Base-by-base conservation (phyloP, 2,329 filamentous ascomycete species). In the Ophiostoma quercus region DNA sequence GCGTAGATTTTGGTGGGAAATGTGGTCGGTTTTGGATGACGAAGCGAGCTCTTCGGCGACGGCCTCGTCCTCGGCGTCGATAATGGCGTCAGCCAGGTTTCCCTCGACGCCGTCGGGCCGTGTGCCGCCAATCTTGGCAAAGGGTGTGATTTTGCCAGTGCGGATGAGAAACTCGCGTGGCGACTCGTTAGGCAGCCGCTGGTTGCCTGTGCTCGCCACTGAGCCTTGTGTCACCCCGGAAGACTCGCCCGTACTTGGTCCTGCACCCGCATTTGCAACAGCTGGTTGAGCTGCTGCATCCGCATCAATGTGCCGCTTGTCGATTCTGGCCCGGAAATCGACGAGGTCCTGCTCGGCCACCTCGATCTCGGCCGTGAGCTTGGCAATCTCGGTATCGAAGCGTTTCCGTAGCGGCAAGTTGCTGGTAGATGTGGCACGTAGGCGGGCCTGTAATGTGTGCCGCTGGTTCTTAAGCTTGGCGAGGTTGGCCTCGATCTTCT, bases 121-220 rank as follows among this genome's bases (percentile, higher is more conserved):
- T n/a, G 86, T 84, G 16, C 87, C 84, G 34, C 88, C 88, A 74
- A 96, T 86, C 73, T 90, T 91, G 8, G 93, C 91, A 76, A 99
- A 99, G 0, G 95, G 95, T 0, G 95, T 99, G 74, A 99, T 98
- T 80, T 98, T 98, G 72, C 95, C 95, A 0, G 94, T 99, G 37
- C 95, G 88, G 67, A 99, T 95, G 66, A 99, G 85, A 77, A 91
- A 99, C 66, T 97, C 94, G 67, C 94, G 87, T 72, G 92, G 88
- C 32, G 87, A 92, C 80, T 98, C 95, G 71, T 91, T 91, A 1
- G 91, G 88, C 70, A 94, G 80, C 69, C 87, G 87, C 71, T 84
- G 84, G 68, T 85, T 87, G 37, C 29, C 84, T 85, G 16, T 77
- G 76, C 41, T 81, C 79, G 25, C 79, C 79, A 0, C 79, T n/a